Evolutionary conservation across 2,329 filamentous ascomycete genomes (phyloP).

Genomic region (Fusarium heterosporum): DNA sequence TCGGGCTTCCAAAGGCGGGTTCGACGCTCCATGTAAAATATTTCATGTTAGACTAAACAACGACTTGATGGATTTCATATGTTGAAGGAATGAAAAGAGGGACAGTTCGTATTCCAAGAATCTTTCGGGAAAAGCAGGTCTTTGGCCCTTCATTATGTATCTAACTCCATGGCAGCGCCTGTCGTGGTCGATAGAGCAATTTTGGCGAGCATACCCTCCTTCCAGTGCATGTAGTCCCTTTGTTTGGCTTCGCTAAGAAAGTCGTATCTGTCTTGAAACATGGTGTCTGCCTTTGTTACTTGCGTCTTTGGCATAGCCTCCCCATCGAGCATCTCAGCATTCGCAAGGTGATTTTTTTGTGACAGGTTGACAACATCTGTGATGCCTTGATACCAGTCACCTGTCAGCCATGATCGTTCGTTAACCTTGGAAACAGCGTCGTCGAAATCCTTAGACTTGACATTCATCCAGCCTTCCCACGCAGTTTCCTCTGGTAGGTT

Average conservation of each 20-base stretch:
- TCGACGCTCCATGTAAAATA: constrained; percentile 21
- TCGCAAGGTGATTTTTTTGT: constrained; percentile 51
- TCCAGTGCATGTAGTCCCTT: constrained; percentile 74
- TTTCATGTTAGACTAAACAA: constrained; percentile 16
- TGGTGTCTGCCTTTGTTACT: constrained; percentile 69
- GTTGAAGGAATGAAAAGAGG: constrained; percentile 29
- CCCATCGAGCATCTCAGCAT: constrained; percentile 54
- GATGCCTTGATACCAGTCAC: constrained; percentile 73
- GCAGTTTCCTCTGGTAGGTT: constrained; percentile 60
- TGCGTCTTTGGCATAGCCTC: constrained; percentile 52
- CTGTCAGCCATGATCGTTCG: constrained; percentile 66
- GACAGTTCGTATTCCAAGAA: constrained; percentile 39
- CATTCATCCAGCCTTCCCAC: constrained; percentile 65
- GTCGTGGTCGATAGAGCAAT: constrained; percentile 60
- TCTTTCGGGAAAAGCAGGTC: constrained; percentile 43
- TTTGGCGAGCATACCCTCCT: constrained; percentile 66
- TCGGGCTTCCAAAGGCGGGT: constrained; percentile 28
- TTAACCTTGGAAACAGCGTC: constrained; percentile 70
- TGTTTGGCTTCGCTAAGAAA: constrained; percentile 74
- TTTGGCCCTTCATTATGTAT: constrained; percentile 45
- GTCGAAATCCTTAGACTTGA: constrained; percentile 68
- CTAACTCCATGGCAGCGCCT: constrained; percentile 52
- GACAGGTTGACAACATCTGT: constrained; percentile 61
- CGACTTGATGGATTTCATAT: constrained; percentile 14
- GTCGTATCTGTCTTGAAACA: constrained; percentile 81